phyloP scores from a whole-genome alignment of 108 stramenopile species.

The Cyclotella kingstonii region DNA sequence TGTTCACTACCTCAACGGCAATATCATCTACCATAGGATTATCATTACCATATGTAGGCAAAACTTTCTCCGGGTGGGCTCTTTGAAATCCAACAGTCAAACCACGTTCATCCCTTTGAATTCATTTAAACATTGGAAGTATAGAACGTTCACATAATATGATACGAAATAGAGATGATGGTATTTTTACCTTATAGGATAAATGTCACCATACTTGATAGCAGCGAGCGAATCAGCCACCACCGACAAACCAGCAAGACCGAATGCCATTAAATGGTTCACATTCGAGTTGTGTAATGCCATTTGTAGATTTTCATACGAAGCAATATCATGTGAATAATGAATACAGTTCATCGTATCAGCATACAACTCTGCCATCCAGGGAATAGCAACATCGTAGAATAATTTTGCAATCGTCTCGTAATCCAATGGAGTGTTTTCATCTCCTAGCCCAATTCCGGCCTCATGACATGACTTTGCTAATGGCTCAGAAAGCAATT shows the following conservation, averaged over 20 bases:
- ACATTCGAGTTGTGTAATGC: slow-evolving; percentile 64
- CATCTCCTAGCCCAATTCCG: slow-evolving; percentile 58
- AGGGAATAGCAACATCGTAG: slow-evolving; percentile 64
- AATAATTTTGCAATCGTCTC: slow-evolving; percentile 46
- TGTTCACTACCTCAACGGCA: slow-evolving; percentile 39
- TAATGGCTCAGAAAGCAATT: slow-evolving; percentile 46
- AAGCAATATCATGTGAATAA: slow-evolving; percentile 54
- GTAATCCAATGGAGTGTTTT: slow-evolving; percentile 53
- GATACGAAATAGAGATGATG: no score
- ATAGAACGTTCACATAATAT: no score
- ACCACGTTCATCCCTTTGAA: slow-evolving; percentile 53
- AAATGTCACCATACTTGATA: slow-evolving; percentile 60
- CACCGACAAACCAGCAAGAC: slow-evolving; percentile 55
- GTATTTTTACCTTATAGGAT: slow-evolving; percentile 25
- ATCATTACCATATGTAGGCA: slow-evolving; percentile 64
- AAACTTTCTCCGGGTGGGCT: slow-evolving; percentile 42
- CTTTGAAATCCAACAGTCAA: slow-evolving; percentile 57
- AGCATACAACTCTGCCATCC: slow-evolving; percentile 74
- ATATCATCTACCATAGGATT: slow-evolving; percentile 53
- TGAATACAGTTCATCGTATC: slow-evolving; percentile 76
- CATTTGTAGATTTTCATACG: slow-evolving; percentile 68
- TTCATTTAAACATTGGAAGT: background rate
- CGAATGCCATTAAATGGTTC: slow-evolving; percentile 73
- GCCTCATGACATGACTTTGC: slow-evolving; percentile 50
- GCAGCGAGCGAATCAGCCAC: slow-evolving; percentile 69